These are phyloP conservation scores for Casaregolazyma lundiana DNA, from an alignment of 1,139 yeast genomes.

Conservation along the genomic window DNA sequence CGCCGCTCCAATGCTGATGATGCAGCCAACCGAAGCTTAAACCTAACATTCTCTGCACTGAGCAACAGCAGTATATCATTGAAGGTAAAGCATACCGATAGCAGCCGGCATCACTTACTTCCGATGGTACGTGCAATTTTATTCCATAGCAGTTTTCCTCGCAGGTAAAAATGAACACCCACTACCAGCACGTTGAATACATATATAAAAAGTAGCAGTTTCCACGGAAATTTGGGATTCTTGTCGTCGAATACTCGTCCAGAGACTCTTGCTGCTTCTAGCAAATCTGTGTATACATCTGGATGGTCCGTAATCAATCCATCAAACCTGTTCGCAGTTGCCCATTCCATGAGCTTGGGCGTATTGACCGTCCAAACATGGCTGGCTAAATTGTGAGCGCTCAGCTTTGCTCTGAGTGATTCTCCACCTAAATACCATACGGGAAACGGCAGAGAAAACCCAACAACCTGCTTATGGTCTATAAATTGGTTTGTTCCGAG, in stretches of 20 bases:
- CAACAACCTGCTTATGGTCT: constrained; percentile 36
- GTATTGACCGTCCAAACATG: constrained; percentile 82
- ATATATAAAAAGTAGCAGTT: no score
- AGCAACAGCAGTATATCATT: background rate
- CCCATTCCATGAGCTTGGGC: constrained; percentile 39
- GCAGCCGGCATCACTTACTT: background rate
- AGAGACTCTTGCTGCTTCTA: constrained; percentile 19
- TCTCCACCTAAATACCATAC: constrained; percentile 35
- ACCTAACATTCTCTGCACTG: no score
- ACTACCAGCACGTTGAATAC: background rate
- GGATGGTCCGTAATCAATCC: constrained; percentile 67
- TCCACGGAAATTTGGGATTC: background rate
- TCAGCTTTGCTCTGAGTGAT: constrained; percentile 37
- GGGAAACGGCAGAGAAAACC: constrained; percentile 41
- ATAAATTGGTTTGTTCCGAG: constrained; percentile 34
- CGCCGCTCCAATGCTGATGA: no score
- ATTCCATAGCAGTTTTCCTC: background rate
- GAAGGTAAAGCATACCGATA: background rate
- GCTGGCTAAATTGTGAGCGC: constrained; percentile 47
- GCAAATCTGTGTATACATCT: constrained; percentile 23
- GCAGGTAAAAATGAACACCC: background rate
- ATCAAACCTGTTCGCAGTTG: constrained; percentile 45
- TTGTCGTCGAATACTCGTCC: constrained; percentile 19
- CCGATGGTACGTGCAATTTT: background rate
- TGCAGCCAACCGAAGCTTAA: no score